Evolutionary conservation across 2,329 filamentous ascomycete genomes (phyloP).

Genomic region (Aspergillus caelatus): DNA sequence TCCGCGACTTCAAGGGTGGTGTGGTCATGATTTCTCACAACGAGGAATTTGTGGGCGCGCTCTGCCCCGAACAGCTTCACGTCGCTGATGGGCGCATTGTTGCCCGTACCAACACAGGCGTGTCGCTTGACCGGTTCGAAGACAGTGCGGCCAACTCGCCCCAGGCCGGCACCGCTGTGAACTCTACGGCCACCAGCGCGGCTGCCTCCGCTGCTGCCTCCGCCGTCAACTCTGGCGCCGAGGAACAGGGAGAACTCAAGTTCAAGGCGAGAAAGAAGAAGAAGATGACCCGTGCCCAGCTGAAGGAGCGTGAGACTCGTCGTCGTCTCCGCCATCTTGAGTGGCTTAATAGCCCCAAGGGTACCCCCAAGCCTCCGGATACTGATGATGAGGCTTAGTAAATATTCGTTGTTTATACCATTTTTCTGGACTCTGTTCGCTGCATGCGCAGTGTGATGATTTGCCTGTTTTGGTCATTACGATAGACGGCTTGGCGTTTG

Average conservation of each 20-base stretch:
- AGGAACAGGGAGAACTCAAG: conserved; percentile 79
- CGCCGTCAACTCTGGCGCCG: conserved; percentile 77
- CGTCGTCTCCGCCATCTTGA: conserved; percentile 81
- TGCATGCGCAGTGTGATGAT: not conserved
- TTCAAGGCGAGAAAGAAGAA: conserved; percentile 93
- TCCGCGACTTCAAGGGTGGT: conserved; percentile 96
- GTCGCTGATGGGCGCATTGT: conserved; percentile 85
- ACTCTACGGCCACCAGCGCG: conserved; percentile 57
- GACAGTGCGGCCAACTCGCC: conserved; percentile 68
- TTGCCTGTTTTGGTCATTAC: conserved; percentile 1
- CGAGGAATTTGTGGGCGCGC: conserved; percentile 95
- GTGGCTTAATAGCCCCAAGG: conserved; percentile 82
- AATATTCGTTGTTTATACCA: conserved; percentile 5
- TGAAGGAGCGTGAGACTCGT: conserved; percentile 90
- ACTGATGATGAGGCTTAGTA: conserved; percentile 71
- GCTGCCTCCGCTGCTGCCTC: conserved; percentile 63
- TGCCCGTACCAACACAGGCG: conserved; percentile 75
- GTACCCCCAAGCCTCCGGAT: conserved; percentile 74
- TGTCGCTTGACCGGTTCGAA: conserved; percentile 83
- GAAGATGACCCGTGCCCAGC: conserved; percentile 96
- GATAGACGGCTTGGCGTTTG: conserved; percentile 7
- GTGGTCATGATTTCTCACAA: conserved; percentile 99
- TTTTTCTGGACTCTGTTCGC: conserved; percentile 2
- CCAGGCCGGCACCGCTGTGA: conserved; percentile 52
- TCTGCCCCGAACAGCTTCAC: conserved; percentile 96